phyloP scores from a whole-genome alignment of 345 rosid genomes.

The Lepidium sativum region DNA sequence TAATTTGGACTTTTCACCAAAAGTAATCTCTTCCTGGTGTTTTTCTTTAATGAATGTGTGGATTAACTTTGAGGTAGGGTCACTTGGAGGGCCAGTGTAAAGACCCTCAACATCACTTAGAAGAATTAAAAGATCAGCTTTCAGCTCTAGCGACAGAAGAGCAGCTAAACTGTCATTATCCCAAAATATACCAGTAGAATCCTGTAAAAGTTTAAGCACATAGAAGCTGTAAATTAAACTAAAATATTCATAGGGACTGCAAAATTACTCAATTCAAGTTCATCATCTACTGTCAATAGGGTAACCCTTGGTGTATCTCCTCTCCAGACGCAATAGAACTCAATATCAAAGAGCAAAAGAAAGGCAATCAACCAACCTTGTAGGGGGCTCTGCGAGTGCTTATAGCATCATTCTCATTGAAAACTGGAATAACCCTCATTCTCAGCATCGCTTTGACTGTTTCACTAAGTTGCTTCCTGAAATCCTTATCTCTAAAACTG shows the following conservation, averaged over 20 bases:
- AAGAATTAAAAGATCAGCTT: constrained; percentile 89
- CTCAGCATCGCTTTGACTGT: constrained; percentile 57
- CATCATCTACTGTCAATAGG: background rate
- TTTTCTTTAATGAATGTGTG: constrained; percentile 70
- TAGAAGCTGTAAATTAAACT: background rate
- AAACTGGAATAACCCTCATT: constrained; percentile 75
- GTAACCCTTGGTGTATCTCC: background rate
- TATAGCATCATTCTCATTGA: constrained; percentile 95
- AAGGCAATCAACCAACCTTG: constrained; percentile 41
- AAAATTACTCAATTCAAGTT: background rate
- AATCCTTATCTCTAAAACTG: constrained; percentile 69
- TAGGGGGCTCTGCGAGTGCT: constrained; percentile 98
- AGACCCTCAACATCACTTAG: constrained; percentile 98
- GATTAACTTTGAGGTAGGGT: constrained; percentile 76
- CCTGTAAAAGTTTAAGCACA: constrained; percentile 41
- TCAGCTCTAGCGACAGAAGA: constrained; percentile 75
- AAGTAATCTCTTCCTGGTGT: constrained; percentile 79
- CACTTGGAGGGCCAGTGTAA: constrained; percentile 93
- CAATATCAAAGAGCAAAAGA: background rate
- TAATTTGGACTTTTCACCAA: constrained; percentile 89
- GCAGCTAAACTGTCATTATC: constrained; percentile 99
- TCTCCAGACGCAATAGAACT: background rate
- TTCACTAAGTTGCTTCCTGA: constrained; percentile 76
- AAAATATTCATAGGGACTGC: background rate
- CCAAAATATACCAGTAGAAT: constrained; percentile 99